A percentile compares a stretch with the other conserved stretches of the same genome.
phyloP scores from a whole-genome alignment of 129 eudicot species.

The Heracleum sosnowskyi region DNA sequence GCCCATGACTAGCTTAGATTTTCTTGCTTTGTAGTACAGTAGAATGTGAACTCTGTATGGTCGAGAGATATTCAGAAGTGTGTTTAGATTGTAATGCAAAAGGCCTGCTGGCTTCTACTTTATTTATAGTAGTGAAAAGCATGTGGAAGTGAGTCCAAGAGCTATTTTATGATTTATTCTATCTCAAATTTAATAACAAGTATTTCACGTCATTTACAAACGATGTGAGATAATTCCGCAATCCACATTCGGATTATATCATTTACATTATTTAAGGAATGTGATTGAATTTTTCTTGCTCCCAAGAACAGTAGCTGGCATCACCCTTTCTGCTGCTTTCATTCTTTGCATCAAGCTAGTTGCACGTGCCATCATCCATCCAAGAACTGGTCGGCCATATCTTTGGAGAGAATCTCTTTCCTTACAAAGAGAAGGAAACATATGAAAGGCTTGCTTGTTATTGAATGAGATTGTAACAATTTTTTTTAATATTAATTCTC shows the following conservation, averaged over 20 bases:
- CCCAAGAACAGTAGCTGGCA: background rate
- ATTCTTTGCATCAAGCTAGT: background rate
- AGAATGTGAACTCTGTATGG: background rate
- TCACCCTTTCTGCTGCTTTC: background rate
- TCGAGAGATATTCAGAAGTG: background rate
- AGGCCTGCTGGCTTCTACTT: background rate
- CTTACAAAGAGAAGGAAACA: background rate
- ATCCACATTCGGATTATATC: too few species aligned
- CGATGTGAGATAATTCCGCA: too few species aligned
- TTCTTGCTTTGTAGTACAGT: background rate
- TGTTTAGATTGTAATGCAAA: background rate
- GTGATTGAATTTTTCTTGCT: background rate
- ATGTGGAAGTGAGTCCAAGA: background rate
- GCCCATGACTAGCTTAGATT: background rate
- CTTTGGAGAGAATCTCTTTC: background rate
- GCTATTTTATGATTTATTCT: background rate
- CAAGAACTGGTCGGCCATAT: conserved; percentile 9
- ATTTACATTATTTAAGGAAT: too few species aligned
- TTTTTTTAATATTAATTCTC: background rate
- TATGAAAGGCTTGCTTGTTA: background rate
- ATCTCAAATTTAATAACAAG: too few species aligned
- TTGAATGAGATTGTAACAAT: background rate
- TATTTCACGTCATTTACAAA: background rate
- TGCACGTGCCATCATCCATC: conserved; percentile 8
- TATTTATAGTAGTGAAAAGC: conserved; percentile 1